Evolutionary conservation across 2,329 filamentous ascomycete species (phyloP), one percentile per base, ranked within the genome.

Genomic region (Fusarium paranaense): DNA sequence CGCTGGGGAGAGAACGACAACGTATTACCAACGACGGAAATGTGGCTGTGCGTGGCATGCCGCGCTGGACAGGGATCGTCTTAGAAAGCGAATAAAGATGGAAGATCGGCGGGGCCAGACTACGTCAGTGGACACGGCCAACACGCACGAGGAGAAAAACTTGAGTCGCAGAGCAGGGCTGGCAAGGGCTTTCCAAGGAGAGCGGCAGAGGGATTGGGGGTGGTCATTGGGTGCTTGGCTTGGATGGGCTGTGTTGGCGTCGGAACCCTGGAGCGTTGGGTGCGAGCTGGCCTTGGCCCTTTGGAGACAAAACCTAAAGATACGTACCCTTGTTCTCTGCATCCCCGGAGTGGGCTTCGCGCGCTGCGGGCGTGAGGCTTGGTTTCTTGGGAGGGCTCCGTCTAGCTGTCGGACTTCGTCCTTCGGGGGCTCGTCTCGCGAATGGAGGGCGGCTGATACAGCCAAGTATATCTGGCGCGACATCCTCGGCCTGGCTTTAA

Each of bases 1-100:
- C 64, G 27, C 40, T 52, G 35, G 37, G n/a, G 47, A 60, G 35
- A 20, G 40, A 54, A 38, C 22, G 9, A 20, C 11, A 22, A 22
- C 22, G 67, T 67, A 78, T 78, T 76, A 76, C 66, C 66, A 77
- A 76, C 59, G 52, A 57, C 42, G 7, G 7, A 65, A 20, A 30
- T 71, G 76, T 80, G 78, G 78, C 78, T 78, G 78, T 75, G 78
- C 67, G 16, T 57, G 52, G 50, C 45, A 45, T 65, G 54, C 52
- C 37, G 20, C 66, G 69, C 72, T 70, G 72, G 32, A 56, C 71
- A 73, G 52, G 71, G 70, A 64, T 71, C 45, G 35, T 18, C 35
- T 35, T 14, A 35, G 40, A n/a, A 52, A 58, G 27, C 30, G 30
- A 57, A 68, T 18, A 54, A 47, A 59, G 45, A 54, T 52, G 37